A percentile compares a stretch with the other conserved stretches of the same genome.
Conservation (phyloP, 106 monocot species). For the Gastrodia elata region DNA sequence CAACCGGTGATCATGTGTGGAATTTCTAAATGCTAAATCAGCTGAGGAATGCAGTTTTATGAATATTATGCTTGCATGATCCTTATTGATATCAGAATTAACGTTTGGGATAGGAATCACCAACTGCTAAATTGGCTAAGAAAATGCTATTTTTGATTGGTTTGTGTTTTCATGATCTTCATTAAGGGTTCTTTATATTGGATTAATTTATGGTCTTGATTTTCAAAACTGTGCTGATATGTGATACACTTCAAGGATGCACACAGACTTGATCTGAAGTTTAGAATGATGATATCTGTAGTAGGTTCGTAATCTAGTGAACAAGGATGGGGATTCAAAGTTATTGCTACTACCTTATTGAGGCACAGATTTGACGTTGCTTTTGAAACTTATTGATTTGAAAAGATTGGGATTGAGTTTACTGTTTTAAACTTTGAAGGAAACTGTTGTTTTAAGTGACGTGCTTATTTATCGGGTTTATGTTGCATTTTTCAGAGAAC, state of each 20-base stretch:
- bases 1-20: not conserved
- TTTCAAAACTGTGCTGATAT: not conserved
- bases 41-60: constrained; percentile 1
- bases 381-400: not conserved
- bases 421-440: not conserved
- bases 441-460: not conserved
- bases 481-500: constrained; percentile 1
- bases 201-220: not conserved
- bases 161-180: too few relatives aligned
- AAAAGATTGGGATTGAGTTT: not conserved
- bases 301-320: not conserved
- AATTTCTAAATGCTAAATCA: not conserved
- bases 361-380: not conserved
- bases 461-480: constrained; percentile 1
- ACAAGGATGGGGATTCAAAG: not conserved
- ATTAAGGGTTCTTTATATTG: not conserved
- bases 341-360: not conserved
- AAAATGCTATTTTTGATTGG: too few relatives aligned
- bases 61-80: not conserved
- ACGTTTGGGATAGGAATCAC: not conserved
- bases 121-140: too few relatives aligned
- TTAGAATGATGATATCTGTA: not conserved
- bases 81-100: not conserved
- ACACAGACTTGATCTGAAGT: not conserved
- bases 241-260: not conserved